A percentile compares a stretch with the other conserved stretches of the same genome.
Evolutionary conservation across 2,329 filamentous ascomycete species (phyloP).

Genomic region (Knufia petricola): DNA sequence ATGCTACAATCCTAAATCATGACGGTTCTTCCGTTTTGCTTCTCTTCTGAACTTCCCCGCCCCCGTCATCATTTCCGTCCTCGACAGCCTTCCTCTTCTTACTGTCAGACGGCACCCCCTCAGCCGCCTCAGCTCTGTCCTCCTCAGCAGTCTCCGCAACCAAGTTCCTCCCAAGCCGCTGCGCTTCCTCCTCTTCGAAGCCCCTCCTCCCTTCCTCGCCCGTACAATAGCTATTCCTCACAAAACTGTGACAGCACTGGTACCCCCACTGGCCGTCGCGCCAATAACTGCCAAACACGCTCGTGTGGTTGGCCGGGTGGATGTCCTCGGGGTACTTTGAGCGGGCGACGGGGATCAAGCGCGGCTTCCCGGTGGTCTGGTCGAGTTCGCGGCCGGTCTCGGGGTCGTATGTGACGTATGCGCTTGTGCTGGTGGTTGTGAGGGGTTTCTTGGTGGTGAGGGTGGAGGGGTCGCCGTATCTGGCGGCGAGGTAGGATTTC

Average conservation of each 20-base stretch:
- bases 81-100: conserved; percentile 9
- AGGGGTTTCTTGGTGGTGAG: conserved; percentile 1
- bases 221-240: conserved; percentile 97
- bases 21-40: conserved; percentile 3
- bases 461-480: conserved; percentile 59
- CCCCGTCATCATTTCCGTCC: not conserved
- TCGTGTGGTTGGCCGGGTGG: conserved; percentile 78
- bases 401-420: conserved; percentile 80
- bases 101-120: conserved; percentile 17
- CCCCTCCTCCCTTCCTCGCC: conserved; percentile 77
- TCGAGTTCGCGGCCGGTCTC: conserved; percentile 37
- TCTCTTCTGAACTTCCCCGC: not conserved
- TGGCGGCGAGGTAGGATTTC: conserved; percentile 63
- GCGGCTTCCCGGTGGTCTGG: conserved; percentile 57
- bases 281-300: conserved; percentile 98
- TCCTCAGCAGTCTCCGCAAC: conserved; percentile 21
- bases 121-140: conserved; percentile 22
- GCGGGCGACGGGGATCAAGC: conserved; percentile 60
- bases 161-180: conserved; percentile 42
- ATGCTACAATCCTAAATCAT: too few species aligned
- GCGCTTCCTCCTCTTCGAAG: conserved; percentile 63
- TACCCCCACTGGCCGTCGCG: conserved; percentile 92
- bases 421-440: conserved; percentile 43
- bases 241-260: conserved; percentile 81
- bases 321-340: conserved; percentile 91